phyloP scores from a whole-genome alignment of 1,284 basidiomycete species.

The Dichomitus squalens region DNA sequence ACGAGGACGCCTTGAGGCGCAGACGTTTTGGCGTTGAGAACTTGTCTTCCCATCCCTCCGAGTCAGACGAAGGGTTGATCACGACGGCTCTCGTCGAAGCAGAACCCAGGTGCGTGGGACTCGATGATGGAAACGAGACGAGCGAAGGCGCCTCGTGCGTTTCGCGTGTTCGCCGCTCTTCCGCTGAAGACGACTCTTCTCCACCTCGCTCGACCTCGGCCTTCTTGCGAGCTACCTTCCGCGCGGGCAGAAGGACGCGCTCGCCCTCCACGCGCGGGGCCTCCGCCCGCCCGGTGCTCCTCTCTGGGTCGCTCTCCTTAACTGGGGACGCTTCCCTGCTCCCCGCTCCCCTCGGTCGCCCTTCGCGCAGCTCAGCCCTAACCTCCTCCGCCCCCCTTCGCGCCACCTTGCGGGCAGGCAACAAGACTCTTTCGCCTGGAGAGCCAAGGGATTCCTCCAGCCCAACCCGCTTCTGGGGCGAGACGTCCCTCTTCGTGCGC shows the following conservation, averaged over 20 bases:
- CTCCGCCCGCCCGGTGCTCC: neutral
- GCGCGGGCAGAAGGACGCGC: conserved; percentile 3
- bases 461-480: neutral
- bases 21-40: conserved; percentile 20
- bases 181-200: neutral
- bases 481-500: neutral
- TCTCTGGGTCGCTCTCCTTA: conserved; percentile 16
- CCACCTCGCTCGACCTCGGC: neutral
- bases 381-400: neutral
- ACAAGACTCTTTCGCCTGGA: neutral
- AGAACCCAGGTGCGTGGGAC: conserved; percentile 7
- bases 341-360: neutral
- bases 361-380: too few species aligned
- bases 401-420: neutral
- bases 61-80: neutral
- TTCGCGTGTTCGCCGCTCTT: neutral
- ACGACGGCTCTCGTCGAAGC: neutral
- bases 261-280: conserved; percentile 6
- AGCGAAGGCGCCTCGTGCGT: neutral
- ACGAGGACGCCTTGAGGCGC: conserved; percentile 2
- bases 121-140: neutral
- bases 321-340: conserved; percentile 1
- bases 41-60: conserved; percentile 19
- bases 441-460: neutral
- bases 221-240: conserved; percentile 3